Base-by-base conservation (phyloP, 1,139 yeast species). In the Nematodospora anomalae region DNA sequence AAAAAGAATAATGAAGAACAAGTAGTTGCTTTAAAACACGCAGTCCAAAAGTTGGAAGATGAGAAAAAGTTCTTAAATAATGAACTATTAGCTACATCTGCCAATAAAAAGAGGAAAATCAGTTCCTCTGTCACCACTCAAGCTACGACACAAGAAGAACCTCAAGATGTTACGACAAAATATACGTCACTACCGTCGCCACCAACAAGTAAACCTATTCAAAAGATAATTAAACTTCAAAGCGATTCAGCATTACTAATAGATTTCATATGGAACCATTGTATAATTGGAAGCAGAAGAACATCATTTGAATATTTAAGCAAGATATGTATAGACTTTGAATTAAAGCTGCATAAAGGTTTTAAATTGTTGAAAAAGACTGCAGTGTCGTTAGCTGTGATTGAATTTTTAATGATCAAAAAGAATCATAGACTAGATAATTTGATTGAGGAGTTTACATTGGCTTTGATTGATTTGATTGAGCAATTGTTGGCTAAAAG, bases 21-120 rank as follows among this genome's bases (percentile, higher is more conserved):
- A 44, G 53, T 79, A 4, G 55, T 54, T 13, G 57, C 63, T 10
- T 55, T 80, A 37, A 62, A 63, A 37, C 64, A 62, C 25, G 64
- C 71, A 16, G 64, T 84, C 2, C 78, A 71, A 45, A 71, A 73
- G 42, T 58, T 83, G 29, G 85, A 81, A 50, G 88, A 83, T 49
- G 94, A 86, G 49, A 78, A 79, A 60, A 76, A 78, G 62, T 86
- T 88, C 50, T 57, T 85, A 26, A 61, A 57, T 35, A 68, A 69
- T 47, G 76, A 70, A 45, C 47, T 71, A 32, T 55, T 59, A 37
- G 52, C 62, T 9, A 46, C 55, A 12, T 44, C 55, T 11, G 28
- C 37, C 13, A 21, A n/a, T 20, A 41, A 38, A 14, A 33, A 31
- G 18, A 29, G 40, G 11, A 38, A 38, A 28, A 23, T 30, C 27